phyloP scores from a whole-genome alignment of 306 rosid genomes.

The Boehmeria nivea region DNA sequence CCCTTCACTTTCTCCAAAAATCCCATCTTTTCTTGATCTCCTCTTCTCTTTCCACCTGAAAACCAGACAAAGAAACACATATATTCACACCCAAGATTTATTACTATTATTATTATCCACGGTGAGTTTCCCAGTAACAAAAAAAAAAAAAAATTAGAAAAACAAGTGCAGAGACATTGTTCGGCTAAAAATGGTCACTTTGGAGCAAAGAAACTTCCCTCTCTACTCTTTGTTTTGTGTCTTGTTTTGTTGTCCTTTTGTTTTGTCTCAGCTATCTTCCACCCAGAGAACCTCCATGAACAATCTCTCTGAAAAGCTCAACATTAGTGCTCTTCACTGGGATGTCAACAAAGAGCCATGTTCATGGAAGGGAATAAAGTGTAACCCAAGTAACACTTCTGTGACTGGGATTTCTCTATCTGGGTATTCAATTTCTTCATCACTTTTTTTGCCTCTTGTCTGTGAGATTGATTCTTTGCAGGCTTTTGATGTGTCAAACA shows the following conservation, averaged over 20 bases:
- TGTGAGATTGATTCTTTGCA: constrained; percentile 58
- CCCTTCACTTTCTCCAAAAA: constrained; percentile 1
- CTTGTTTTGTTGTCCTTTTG: constrained; percentile 33
- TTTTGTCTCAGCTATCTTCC: constrained; percentile 38
- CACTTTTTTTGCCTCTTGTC: constrained; percentile 34
- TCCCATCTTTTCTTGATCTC: too few species aligned
- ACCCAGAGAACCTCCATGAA: constrained; percentile 43
- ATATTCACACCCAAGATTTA: too few species aligned
- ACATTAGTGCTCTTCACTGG: constrained; percentile 25
- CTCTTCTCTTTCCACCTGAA: constrained; percentile 21
- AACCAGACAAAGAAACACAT: neutral
- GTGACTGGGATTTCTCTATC: constrained; percentile 33
- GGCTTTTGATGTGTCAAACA: constrained; percentile 54
- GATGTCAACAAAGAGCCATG: constrained; percentile 27
- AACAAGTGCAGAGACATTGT: too few species aligned
- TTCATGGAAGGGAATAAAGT: constrained; percentile 55
- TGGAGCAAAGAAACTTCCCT: constrained; percentile 12
- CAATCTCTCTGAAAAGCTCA: constrained; percentile 22
- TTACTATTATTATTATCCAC: too few species aligned
- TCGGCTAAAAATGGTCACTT: constrained; percentile 34
- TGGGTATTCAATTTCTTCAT: constrained; percentile 29
- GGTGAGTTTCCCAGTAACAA: too few species aligned
- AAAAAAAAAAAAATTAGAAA: too few species aligned
- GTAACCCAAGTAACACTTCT: constrained; percentile 30
- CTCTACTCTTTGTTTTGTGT: constrained; percentile 23